Base-by-base conservation (phyloP, 2,329 filamentous ascomycete species). In the Apiospora aurea region DNA sequence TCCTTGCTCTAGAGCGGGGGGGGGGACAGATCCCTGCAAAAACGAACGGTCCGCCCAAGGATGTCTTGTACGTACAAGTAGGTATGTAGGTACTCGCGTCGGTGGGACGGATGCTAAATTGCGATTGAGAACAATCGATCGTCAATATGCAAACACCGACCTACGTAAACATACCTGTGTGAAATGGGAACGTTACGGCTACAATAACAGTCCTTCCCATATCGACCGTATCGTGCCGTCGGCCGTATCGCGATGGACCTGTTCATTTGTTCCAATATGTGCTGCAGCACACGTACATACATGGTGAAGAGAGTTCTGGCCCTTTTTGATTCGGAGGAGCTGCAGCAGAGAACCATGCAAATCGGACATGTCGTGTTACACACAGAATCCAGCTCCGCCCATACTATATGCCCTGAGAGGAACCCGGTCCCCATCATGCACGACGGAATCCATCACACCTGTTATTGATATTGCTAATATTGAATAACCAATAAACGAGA, bases 391-490 rank as follows among this genome's bases (percentile, higher is more conserved):
- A 64, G 57, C 57, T 61, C 53, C 21, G 29, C 38, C 53, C 53
- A 61, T 21, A 29, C 26, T 29, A 61, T 61, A 26, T 53, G 34
- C 53, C 53, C 29, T 34, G 53, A 61, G 53, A 61, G 53, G 53
- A 61, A 61, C 53, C 53, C 34, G 53, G 53, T 38, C 26, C 29
- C 34, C 14, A 13, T 64, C 13, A 64, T 64, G 57, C 57, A 64
- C 57, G n/a, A 41, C 57, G 57, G 21, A 64, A 64, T 24, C 34
- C 29, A 64, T 64, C 57, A 64, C 57, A 64, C 57, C 57, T 64
- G 41, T 64, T 64, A 64, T 64, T 64, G 57, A 64, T 64, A 64
- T 64, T 64, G 57, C 57, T 64, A n/a, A 64, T 64, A 64, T 41
- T 13, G 16, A 64, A 14, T 34, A 14, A 14, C 57, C 21, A 41